These are phyloP conservation scores for Eucommia ulmoides DNA, from an alignment of 257 asterid species.

Conservation along the genomic window DNA sequence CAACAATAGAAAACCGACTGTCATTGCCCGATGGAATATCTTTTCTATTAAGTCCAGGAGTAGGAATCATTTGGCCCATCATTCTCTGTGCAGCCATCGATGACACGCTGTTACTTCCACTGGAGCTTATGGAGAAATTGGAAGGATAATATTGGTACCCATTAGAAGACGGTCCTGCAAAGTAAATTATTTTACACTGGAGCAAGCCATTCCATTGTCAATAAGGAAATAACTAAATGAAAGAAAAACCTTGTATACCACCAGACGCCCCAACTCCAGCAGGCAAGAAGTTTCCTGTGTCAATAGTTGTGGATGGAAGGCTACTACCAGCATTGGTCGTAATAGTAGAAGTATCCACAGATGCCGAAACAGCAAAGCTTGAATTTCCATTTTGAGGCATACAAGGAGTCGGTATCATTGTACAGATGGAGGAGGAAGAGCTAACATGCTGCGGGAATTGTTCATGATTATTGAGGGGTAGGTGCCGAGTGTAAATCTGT, in stretches of 20 bases:
- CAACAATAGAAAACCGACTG: slow-evolving; percentile 47
- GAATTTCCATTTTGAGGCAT: slow-evolving; percentile 60
- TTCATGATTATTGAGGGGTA: slow-evolving; percentile 51
- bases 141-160: slow-evolving; percentile 64
- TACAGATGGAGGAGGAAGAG: slow-evolving; percentile 59
- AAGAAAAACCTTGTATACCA: slow-evolving; percentile 36
- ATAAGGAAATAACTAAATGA: slow-evolving; percentile 10
- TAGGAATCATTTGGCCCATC: slow-evolving; percentile 94
- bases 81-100: slow-evolving; percentile 60
- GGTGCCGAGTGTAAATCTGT: slow-evolving; percentile 38
- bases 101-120: slow-evolving; percentile 46
- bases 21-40: neutral
- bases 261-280: slow-evolving; percentile 42
- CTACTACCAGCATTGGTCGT: slow-evolving; percentile 34
- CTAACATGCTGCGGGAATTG: slow-evolving; percentile 41
- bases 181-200: slow-evolving; percentile 16
- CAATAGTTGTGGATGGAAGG: slow-evolving; percentile 41
- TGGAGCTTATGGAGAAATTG: slow-evolving; percentile 42
- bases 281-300: slow-evolving; percentile 53
- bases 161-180: slow-evolving; percentile 53
- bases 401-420: slow-evolving; percentile 99
- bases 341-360: slow-evolving; percentile 43
- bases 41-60: slow-evolving; percentile 58
- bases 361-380: slow-evolving; percentile 34
- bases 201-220: slow-evolving; percentile 8